Base-by-base conservation (phyloP, 257 asterid genomes). In the Nicotiana benthamiana region DNA sequence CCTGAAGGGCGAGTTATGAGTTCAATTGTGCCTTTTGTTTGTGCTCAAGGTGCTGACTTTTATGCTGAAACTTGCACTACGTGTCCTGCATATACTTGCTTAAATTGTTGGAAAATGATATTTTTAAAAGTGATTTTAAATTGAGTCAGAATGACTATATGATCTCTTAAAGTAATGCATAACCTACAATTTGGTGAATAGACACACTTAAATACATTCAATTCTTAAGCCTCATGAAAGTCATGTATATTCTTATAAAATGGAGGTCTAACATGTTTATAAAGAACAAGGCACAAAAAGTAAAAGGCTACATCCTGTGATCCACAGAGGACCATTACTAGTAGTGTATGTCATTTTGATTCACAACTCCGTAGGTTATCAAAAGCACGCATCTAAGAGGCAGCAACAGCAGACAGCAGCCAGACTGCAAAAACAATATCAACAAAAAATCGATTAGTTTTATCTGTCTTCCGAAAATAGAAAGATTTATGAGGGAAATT, bases 391-490 rank as follows among this genome's bases (percentile, higher is more conserved):
- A 12, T 86, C 89, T 62, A 86, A 59, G 65, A 86, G 82, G 46
- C 87, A 86, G 74, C 89, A 86, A 60, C 89, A 84, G 72, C 89
- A 86, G 57, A 86, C 28, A 56, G 89, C 89, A 66, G 87, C 87
- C 89, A 86, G 79, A 84, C 89, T 86, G 87, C 84, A 86, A 28
- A 64, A 43, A 54, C 1, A 54, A 34, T 28, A n/a, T 7, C 27
- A 51, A 53, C 13, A 60, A 27, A 36, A 32, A 1, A 26, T 81
- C 75, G 43, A 43, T 13, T 18, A 12, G 54, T 34, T 15, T 28
- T 40, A 9, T 53, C 24, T 24, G 1, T 20, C 22, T 16, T 34
- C 61, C 12, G 26, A 36, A 26, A 18, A 79, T 28, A 34, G 3
- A 12, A 22, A 32, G 24, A 34, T 7, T 16, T n/a, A 32, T 2